Evolutionary conservation across 2,329 filamentous ascomycete species (phyloP).

Genomic region (Xylariaceae sp.): DNA sequence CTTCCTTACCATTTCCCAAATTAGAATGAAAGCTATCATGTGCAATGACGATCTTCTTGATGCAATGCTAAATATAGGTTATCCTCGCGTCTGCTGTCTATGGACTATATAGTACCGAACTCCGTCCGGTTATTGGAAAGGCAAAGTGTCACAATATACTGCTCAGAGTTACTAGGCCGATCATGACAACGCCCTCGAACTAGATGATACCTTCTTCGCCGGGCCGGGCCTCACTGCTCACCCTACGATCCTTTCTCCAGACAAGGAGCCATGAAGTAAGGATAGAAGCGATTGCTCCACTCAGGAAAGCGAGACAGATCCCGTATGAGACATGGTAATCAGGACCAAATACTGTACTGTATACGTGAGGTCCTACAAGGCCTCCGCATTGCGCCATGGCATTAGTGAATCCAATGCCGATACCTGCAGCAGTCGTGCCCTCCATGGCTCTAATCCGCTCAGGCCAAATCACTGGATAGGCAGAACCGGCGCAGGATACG

Average conservation of each 20-base stretch:
- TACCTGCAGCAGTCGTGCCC: conserved; percentile 43
- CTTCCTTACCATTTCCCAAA: too few species aligned
- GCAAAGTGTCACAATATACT: too few species aligned
- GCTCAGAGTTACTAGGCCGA: background rate
- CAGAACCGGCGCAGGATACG: conserved; percentile 42
- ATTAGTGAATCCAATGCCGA: conserved; percentile 47
- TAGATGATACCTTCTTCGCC: background rate
- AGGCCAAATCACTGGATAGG: conserved; percentile 48
- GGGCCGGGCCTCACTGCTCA: background rate
- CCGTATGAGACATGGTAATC: conserved; percentile 42
- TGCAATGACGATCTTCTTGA: too few species aligned
- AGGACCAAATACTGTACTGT: conserved; percentile 44
- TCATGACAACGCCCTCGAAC: background rate
- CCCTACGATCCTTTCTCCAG: conserved; percentile 20
- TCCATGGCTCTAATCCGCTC: conserved; percentile 46
- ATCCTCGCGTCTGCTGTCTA: too few species aligned
- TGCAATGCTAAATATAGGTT: too few species aligned
- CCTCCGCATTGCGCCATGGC: conserved; percentile 47
- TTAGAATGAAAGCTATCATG: too few species aligned
- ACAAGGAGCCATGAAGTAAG: conserved; percentile 30
- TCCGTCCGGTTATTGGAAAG: too few species aligned
- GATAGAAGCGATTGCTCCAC: conserved; percentile 27
- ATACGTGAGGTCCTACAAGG: conserved; percentile 45
- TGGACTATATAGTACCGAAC: too few species aligned
- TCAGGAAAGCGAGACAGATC: conserved; percentile 36